phyloP scores from a whole-genome alignment of 139 green algal species.

The Trebouxia sp. region DNA sequence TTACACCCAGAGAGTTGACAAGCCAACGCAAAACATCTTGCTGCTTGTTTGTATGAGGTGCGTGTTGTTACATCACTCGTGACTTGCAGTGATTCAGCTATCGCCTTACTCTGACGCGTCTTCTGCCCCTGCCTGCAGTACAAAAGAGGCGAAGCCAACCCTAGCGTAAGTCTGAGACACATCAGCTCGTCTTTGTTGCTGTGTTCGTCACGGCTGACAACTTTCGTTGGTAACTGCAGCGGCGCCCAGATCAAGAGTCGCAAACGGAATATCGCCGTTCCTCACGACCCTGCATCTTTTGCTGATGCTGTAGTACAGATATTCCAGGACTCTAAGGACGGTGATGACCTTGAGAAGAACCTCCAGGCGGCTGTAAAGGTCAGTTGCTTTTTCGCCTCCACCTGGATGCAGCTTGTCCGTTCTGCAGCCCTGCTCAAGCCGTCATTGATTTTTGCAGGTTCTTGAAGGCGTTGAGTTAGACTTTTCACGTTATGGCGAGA shows the following conservation, averaged over 20 bases:
- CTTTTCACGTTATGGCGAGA: slow-evolving; percentile 94
- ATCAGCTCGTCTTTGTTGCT: not conserved
- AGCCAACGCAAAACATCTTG: too few species aligned
- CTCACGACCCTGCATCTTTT: slow-evolving; percentile 91
- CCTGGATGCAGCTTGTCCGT: not conserved
- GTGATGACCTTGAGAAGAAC: slow-evolving; percentile 59
- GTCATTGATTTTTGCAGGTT: slow-evolving; percentile 26
- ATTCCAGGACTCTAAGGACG: slow-evolving; percentile 72
- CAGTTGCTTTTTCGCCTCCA: not conserved
- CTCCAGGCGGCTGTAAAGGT: slow-evolving; percentile 79
- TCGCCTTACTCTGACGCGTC: not conserved
- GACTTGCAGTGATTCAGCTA: not conserved
- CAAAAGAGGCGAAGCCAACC: slow-evolving; percentile 88
- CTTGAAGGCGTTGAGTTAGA: slow-evolving; percentile 88
- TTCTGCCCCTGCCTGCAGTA: slow-evolving; percentile 54
- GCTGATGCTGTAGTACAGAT: slow-evolving; percentile 87
- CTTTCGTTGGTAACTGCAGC: slow-evolving; percentile 49
- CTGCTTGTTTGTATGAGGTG: slow-evolving; percentile 25
- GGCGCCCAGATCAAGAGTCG: slow-evolving; percentile 92
- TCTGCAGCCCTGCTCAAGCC: not conserved
- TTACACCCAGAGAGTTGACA: too few species aligned
- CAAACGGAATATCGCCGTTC: slow-evolving; percentile 96
- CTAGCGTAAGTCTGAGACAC: slow-evolving; percentile 75
- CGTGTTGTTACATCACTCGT: not conserved
- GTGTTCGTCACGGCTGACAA: not conserved